Conservation (phyloP, 2,329 filamentous ascomycete genomes). For the Alternaria arbusti region DNA sequence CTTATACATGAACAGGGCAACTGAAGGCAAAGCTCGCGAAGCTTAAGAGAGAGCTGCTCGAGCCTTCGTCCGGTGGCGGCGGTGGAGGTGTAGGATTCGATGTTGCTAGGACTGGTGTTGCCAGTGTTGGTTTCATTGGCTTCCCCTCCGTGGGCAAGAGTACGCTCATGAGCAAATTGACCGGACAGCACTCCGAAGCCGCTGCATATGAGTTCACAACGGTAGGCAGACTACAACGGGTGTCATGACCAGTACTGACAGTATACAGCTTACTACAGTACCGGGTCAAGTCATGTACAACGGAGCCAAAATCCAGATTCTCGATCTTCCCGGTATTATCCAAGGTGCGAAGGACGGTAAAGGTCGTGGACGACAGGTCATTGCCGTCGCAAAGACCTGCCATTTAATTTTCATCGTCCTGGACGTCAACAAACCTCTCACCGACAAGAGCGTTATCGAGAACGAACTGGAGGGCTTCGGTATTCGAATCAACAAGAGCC, state of each 20-base stretch:
- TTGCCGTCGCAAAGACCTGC: conserved; percentile 98
- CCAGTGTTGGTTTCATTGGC: conserved; percentile 95
- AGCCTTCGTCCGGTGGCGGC: conserved; percentile 80
- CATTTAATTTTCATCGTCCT: conserved; percentile 98
- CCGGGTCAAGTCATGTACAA: conserved; percentile 97
- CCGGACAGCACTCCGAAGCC: conserved; percentile 95
- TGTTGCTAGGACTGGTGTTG: conserved; percentile 95
- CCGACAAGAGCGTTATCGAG: conserved; percentile 96
- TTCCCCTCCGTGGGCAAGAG: conserved; percentile 99
- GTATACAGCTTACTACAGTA: conserved; percentile 77
- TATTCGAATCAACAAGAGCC: conserved; percentile 95
- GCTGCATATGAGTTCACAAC: conserved; percentile 99
- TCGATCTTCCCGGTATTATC: conserved; percentile 98
- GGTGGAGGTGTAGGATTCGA: conserved; percentile 91
- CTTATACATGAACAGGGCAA: conserved; percentile 63
- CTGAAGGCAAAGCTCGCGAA: conserved; percentile 98
- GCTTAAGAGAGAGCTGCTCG: conserved; percentile 93
- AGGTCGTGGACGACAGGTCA: conserved; percentile 96
- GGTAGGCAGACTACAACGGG: too few relatives aligned
- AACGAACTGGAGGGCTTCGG: conserved; percentile 95
- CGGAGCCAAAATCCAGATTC: conserved; percentile 95
- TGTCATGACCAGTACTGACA: too few relatives aligned
- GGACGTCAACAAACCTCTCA: conserved; percentile 97
- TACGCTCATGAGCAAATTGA: conserved; percentile 93
- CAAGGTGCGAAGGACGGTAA: conserved; percentile 98